Evolutionary conservation across 164 flowering plant genomes (phyloP).

Genomic region (Macadamia integrifolia): DNA sequence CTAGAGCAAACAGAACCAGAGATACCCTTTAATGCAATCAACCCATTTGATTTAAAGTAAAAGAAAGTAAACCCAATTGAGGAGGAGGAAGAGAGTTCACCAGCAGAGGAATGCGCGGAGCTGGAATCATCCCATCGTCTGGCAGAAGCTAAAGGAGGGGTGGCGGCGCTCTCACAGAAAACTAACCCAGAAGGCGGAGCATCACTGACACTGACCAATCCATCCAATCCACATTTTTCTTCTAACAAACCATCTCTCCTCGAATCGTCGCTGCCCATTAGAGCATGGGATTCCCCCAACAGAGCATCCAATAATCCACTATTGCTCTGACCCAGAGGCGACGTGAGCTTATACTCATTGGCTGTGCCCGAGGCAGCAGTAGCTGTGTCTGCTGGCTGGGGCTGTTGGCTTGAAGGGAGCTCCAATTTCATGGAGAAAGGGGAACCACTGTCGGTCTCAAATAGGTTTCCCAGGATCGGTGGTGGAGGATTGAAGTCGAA

Average conservation of each 20-base stretch:
- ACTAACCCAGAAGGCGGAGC: slow-evolving; percentile 3
- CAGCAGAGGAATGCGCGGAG: slow-evolving; percentile 6
- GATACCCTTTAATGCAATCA: too few relatives aligned
- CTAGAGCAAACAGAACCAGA: too few relatives aligned
- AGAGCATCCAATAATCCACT: slow-evolving; percentile 44
- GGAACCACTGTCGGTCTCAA: neutral
- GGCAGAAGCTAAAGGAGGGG: slow-evolving; percentile 5
- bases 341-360: neutral
- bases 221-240: slow-evolving; percentile 13
- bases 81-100: neutral
- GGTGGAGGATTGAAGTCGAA: slow-evolving; percentile 8
- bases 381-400: slow-evolving; percentile 13
- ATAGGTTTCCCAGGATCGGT: slow-evolving; percentile 1
- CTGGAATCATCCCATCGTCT: slow-evolving; percentile 10
- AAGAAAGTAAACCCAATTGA: too few relatives aligned
- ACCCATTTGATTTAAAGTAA: too few relatives aligned
- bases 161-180: neutral
- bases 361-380: neutral
- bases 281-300: slow-evolving; percentile 31
- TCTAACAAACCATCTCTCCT: slow-evolving; percentile 5
- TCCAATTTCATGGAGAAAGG: slow-evolving; percentile 20
- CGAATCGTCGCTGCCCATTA: slow-evolving; percentile 8
- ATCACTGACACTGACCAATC: neutral
- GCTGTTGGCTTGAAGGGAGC: slow-evolving; percentile 41
- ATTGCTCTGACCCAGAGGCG: slow-evolving; percentile 4